Base-by-base conservation (phyloP, 257 asterid genomes). In the Solanum clarkiae region DNA sequence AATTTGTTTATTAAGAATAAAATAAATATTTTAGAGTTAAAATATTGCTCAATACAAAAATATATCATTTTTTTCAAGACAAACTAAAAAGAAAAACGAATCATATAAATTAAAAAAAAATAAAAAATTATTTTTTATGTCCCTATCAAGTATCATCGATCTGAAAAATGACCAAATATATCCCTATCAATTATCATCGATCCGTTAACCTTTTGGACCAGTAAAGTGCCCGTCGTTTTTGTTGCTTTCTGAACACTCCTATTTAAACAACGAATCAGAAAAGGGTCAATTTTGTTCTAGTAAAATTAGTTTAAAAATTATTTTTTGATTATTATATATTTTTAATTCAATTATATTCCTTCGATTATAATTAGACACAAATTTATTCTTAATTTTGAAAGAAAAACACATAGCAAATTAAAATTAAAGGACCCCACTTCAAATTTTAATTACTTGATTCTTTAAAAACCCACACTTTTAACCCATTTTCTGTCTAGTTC, bases 241-340 rank as follows among this genome's bases (percentile, higher is more conserved):
- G 18, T 10, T 60, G 65, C 29, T 57, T 20, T 60, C 22, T 60
- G 36, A 60, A n/a, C 68, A 6, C 4, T 60, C 32, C 68, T 4
- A 22, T 60, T 22, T 60, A 60, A 60, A 22, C 16, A 60, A n/a
- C 8, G 2, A 1, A 59, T 59, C 0, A 3, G 13, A 60, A 60
- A n/a, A n/a, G 15, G 16, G 16, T 0, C 13, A n/a, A 10, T 10
- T 24, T n/a, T 59, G 10, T 20, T 9, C 10, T 59, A 20, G 0
- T 15, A 0, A 3, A 60, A 60, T 0, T 60, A 10, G 16, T n/a
- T 59, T 59, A n/a, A n/a, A 60, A 22, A 10, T 60, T 10, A 22
- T 7, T 0, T 0, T 60, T 1, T 0, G 1, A 0, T 62, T 22
- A 32, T 2, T 32, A 32, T 32, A 62, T 22, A 11, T 15, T 62